These are phyloP conservation scores for Rheum nobile DNA, from an alignment of 148 eudicot genomes.

Conservation along the genomic window DNA sequence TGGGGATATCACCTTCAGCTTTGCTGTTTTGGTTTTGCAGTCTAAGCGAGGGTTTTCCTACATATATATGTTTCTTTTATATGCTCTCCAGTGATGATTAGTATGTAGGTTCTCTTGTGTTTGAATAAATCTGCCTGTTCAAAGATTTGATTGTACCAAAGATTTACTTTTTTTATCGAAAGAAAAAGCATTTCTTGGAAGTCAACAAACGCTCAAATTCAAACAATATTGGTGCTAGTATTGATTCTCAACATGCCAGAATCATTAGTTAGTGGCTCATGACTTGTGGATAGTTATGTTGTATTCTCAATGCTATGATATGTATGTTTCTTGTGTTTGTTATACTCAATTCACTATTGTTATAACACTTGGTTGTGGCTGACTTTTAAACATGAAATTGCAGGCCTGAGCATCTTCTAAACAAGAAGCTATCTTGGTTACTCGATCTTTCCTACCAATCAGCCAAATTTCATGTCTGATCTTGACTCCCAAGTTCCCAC, in stretches of 20 bases:
- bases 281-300: neutral
- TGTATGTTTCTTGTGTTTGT: neutral
- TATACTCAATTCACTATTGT: neutral
- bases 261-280: too few species aligned
- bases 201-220: too few species aligned
- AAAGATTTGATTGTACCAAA: neutral
- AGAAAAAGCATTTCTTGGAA: neutral
- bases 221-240: too few species aligned
- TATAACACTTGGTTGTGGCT: neutral
- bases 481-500: constrained; percentile 52
- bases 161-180: too few species aligned
- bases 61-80: too few species aligned
- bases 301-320: neutral
- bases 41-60: constrained; percentile 23
- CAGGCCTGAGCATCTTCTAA: constrained; percentile 43
- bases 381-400: neutral
- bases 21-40: constrained; percentile 19
- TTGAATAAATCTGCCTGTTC: neutral
- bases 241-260: too few species aligned
- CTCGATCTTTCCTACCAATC: constrained; percentile 2
- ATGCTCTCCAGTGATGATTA: too few species aligned
- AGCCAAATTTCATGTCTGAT: constrained; percentile 56
- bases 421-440: constrained; percentile 10
- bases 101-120: too few species aligned
- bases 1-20: constrained; percentile 17